Conservation (phyloP, 768 basidiomycete genomes). For the Chalciporus pseudorubinellus region DNA sequence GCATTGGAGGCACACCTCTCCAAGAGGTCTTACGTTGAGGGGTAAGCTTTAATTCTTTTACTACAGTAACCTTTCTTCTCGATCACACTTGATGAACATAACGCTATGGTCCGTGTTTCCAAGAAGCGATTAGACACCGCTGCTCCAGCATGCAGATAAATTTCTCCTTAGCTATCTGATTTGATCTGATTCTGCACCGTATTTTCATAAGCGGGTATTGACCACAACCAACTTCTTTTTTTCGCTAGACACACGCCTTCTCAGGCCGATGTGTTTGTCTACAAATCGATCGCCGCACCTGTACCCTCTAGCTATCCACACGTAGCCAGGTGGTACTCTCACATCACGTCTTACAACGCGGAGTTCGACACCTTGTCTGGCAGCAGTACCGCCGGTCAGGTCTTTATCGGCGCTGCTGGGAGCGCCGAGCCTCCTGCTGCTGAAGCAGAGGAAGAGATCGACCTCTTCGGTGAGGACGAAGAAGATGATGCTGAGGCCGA, state of each 20-base stretch:
- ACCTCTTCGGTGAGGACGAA: slow-evolving; percentile 86
- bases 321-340: slow-evolving; percentile 88
- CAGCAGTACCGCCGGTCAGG: slow-evolving; percentile 77
- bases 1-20: slow-evolving; percentile 87
- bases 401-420: slow-evolving; percentile 57
- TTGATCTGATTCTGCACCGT: slow-evolving; percentile 8
- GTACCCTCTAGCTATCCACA: slow-evolving; percentile 65
- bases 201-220: slow-evolving; percentile 4
- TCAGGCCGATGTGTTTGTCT: slow-evolving; percentile 91
- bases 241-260: slow-evolving; percentile 76
- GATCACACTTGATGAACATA: slow-evolving; percentile 55
- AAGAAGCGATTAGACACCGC: slow-evolving; percentile 94
- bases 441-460: slow-evolving; percentile 66
- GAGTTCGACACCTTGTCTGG: slow-evolving; percentile 82
- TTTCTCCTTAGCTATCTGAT: slow-evolving; percentile 74
- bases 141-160: slow-evolving; percentile 71
- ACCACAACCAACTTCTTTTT: slow-evolving; percentile 9
- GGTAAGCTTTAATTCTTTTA: slow-evolving; percentile 54
- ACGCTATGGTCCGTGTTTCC: slow-evolving; percentile 97
- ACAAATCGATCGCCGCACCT: slow-evolving; percentile 74
- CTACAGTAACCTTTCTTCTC: slow-evolving; percentile 5
- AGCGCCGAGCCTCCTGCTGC: slow-evolving; percentile 46
- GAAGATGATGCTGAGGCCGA: slow-evolving; percentile 86
- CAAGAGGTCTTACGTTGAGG: slow-evolving; percentile 86
- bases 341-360: slow-evolving; percentile 82